These are phyloP conservation scores for Phytopythium boreale DNA, from an alignment of 352 stramenopile species.

Conservation along the genomic window DNA sequence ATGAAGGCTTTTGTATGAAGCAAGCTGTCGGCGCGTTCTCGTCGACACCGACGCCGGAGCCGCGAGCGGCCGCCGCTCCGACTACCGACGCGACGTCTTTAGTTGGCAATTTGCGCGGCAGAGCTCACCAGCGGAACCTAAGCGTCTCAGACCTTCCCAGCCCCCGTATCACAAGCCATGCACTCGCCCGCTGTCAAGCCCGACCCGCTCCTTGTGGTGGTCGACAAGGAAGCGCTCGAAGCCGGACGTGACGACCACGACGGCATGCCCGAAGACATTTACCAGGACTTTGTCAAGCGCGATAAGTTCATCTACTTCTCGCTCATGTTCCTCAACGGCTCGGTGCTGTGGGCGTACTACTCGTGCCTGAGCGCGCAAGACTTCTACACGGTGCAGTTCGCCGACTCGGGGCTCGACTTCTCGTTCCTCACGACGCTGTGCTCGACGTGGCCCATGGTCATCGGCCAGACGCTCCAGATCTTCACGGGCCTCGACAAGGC, in stretches of 20 bases:
- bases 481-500: slow-evolving; percentile 41
- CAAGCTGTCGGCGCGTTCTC: neutral
- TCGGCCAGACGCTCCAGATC: slow-evolving; percentile 41
- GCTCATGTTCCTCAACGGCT: slow-evolving; percentile 54
- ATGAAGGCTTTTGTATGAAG: neutral
- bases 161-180: neutral
- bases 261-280: slow-evolving; percentile 38
- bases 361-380: slow-evolving; percentile 54
- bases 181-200: slow-evolving; percentile 18
- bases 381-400: slow-evolving; percentile 40
- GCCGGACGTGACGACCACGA: slow-evolving; percentile 11
- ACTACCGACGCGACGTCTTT: neutral
- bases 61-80: neutral
- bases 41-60: neutral
- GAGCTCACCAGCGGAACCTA: neutral
- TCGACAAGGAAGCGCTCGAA: slow-evolving; percentile 11
- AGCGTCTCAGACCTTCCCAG: neutral
- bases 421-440: slow-evolving; percentile 44
- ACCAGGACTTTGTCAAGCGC: slow-evolving; percentile 34
- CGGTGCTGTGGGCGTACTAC: slow-evolving; percentile 59
- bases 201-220: slow-evolving; percentile 17
- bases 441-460: slow-evolving; percentile 41
- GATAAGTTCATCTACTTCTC: slow-evolving; percentile 41
- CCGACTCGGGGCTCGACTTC: slow-evolving; percentile 39
- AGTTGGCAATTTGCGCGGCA: neutral